Base-by-base conservation (phyloP, 2,329 filamentous ascomycete genomes). In the Chaetomium sp. region DNA sequence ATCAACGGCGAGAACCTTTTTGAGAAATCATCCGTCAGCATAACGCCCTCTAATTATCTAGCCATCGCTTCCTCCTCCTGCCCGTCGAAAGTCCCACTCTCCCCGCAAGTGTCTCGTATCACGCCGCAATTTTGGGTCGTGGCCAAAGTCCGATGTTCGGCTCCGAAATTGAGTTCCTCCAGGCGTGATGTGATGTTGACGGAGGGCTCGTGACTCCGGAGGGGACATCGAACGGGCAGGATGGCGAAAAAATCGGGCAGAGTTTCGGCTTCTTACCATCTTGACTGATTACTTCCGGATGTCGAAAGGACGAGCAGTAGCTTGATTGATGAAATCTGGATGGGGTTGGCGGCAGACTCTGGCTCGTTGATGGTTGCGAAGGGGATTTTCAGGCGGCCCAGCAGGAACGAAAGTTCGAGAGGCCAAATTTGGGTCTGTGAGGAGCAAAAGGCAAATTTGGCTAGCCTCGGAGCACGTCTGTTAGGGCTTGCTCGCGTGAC, bases 1-100 rank as follows among this genome's bases (percentile, higher is more conserved):
- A 88, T 99, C 95, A 87, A 98, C 92, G 83, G 95, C 95, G 90
- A 99, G 93, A 96, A 98, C 94, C 95, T 98, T 73, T 42, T 69
- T 10, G 55, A 66, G 72, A 58, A 66, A 73, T 71, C 69, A 69
- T 70, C 69, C 69, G 79, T 87, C 79, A 87, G 84, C 80, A 79
- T 76, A 60, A 64, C 68, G 53, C 63, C 62, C 25, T 31, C 59
- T n/a, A 54, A 42, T 45, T n/a, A 57, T 56, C 8, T n/a, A 53
- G 38, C 38, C n/a, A 59, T 58, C 60, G 16, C 21, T 55, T 53
- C 23, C 50, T 55, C 33, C 53, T 51, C 60, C 53, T 49, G 49
- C 63, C 66, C 58, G 55, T 55, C 54, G 25, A 50, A 42, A 64
- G 57, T 63, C 53, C 47, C 56, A 54, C 9, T 25, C 57, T 31